A percentile compares a stretch with the other conserved stretches of the same genome.
phyloP scores from a whole-genome alignment of 371 early-diverging fungal species.

The Mucor piriformis region DNA sequence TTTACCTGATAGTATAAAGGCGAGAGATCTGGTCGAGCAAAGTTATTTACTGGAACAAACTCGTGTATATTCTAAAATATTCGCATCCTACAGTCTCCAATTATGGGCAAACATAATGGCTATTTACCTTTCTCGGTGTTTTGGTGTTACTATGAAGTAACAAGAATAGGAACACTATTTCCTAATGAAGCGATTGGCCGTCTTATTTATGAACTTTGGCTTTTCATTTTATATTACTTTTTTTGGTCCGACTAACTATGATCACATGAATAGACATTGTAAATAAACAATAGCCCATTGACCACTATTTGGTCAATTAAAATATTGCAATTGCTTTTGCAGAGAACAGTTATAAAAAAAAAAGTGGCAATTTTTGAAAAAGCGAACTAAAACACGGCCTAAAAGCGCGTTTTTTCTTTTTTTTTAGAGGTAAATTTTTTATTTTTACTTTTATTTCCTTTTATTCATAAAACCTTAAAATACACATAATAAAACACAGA shows the following conservation, averaged over 20 bases:
- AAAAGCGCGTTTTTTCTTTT: neutral
- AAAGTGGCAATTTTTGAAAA: too few species aligned
- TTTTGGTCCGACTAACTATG: neutral
- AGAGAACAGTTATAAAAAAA: too few species aligned
- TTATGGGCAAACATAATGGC: slow-evolving; percentile 1
- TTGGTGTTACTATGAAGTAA: neutral
- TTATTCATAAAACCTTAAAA: slow-evolving; percentile 6
- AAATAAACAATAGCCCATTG: too few species aligned
- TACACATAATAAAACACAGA: slow-evolving; percentile 3
- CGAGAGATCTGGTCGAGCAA: too few species aligned
- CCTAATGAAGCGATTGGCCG: neutral
- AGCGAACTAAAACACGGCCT: neutral
- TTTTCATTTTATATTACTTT: neutral
- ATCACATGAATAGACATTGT: neutral
- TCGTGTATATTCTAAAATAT: neutral
- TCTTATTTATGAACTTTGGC: neutral
- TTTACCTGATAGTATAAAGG: too few species aligned
- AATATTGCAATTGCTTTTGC: too few species aligned
- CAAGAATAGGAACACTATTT: neutral
- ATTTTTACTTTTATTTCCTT: slow-evolving; percentile 20
- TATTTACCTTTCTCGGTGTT: neutral
- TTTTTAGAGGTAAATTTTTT: slow-evolving; percentile 1
- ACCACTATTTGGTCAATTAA: too few species aligned
- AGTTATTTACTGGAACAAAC: too few species aligned
- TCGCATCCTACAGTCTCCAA: slow-evolving; percentile 1